These are phyloP conservation scores for Hypericum androsaemum DNA, from an alignment of 345 rosid species.

Conservation along the genomic window DNA sequence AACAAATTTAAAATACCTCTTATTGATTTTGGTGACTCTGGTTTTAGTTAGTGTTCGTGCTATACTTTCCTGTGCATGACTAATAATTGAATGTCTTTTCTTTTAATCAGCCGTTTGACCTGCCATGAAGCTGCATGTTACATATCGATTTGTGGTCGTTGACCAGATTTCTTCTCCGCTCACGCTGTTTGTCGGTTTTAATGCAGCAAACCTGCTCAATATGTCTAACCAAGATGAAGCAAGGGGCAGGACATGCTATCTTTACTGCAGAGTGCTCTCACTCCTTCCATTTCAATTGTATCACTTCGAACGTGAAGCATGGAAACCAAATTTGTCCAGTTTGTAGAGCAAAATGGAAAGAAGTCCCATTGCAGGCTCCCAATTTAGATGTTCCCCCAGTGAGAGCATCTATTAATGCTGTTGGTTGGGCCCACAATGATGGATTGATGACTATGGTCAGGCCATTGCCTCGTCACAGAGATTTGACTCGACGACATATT, in stretches of 20 bases:
- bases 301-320: slow-evolving; percentile 75
- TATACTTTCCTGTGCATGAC: too few species aligned
- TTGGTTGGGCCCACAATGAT: neutral
- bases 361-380: slow-evolving; percentile 70
- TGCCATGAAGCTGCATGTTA: too few species aligned
- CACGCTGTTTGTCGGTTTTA: neutral
- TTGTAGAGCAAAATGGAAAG: slow-evolving; percentile 88
- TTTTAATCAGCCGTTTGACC: too few species aligned
- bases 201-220: slow-evolving; percentile 73
- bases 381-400: slow-evolving; percentile 33
- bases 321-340: slow-evolving; percentile 87
- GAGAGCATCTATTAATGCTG: slow-evolving; percentile 27
- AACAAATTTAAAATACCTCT: too few species aligned
- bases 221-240: slow-evolving; percentile 82
- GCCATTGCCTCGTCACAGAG: neutral
- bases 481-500: neutral
- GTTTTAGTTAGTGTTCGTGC: too few species aligned
- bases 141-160: too few species aligned
- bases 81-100: too few species aligned
- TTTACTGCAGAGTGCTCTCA: slow-evolving; percentile 95
- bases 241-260: slow-evolving; percentile 79
- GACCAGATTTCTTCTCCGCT: too few species aligned
- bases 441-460: neutral
- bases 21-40: too few species aligned
- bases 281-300: slow-evolving; percentile 92